Percentiles rank a stretch among this genome's conserved stretches.
These are phyloP conservation scores for Carex myosuroides DNA, from an alignment of 176 grass and related monocot species.

Conservation along the genomic window DNA sequence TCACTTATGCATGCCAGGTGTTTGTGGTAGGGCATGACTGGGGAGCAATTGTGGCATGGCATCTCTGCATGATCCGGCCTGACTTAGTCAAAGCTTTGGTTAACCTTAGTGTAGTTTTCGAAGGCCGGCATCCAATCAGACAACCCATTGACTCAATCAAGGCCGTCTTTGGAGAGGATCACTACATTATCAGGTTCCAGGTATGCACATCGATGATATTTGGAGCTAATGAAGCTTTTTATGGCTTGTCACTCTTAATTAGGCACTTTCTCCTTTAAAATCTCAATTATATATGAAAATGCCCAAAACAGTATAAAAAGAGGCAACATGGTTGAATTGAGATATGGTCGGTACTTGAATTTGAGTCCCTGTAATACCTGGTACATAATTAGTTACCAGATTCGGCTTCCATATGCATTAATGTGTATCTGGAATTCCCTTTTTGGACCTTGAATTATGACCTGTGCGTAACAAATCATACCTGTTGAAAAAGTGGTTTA, in stretches of 20 bases:
- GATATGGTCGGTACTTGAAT: neutral
- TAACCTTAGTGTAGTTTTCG: slow-evolving; percentile 51
- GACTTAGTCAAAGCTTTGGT: slow-evolving; percentile 70
- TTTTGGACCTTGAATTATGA: neutral
- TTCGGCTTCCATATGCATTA: neutral
- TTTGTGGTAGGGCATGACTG: slow-evolving; percentile 80
- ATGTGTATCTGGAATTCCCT: neutral
- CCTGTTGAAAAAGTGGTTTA: neutral
- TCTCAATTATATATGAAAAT: neutral
- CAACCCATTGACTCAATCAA: slow-evolving; percentile 43
- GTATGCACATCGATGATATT: slow-evolving; percentile 11
- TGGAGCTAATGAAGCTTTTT: neutral
- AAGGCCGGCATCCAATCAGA: slow-evolving; percentile 20
- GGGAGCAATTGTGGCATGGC: slow-evolving; percentile 68
- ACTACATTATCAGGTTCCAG: slow-evolving; percentile 76
- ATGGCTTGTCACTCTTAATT: neutral
- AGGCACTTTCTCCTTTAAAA: neutral
- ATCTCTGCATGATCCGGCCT: slow-evolving; percentile 60
- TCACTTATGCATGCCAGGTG: slow-evolving; percentile 30
- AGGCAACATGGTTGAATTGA: neutral
- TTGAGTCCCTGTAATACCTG: neutral
- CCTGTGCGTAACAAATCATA: neutral
- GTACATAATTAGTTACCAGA: neutral
- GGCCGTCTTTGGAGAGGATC: slow-evolving; percentile 43
- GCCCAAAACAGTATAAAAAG: too few species aligned